Evolutionary conservation across 768 basidiomycete species (phyloP).

Genomic region (Neoboletus subvelutipes): DNA sequence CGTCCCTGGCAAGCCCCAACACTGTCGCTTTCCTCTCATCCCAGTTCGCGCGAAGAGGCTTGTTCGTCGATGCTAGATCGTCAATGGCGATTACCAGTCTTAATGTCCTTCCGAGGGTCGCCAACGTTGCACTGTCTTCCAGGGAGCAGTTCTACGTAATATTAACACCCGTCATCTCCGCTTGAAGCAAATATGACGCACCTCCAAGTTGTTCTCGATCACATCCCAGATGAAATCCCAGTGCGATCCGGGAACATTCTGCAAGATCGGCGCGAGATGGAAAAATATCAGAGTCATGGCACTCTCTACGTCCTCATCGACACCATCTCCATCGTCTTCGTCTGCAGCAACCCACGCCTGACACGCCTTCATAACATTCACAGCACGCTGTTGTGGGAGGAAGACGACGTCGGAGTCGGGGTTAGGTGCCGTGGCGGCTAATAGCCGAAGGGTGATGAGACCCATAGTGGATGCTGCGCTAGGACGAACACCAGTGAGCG

Average conservation of each 20-base stretch:
- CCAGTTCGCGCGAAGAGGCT: slow-evolving; percentile 69
- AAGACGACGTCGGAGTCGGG: slow-evolving; percentile 79
- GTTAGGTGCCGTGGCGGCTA: slow-evolving; percentile 73
- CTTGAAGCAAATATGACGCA: slow-evolving; percentile 31
- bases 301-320: slow-evolving; percentile 78
- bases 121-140: slow-evolving; percentile 55
- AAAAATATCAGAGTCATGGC: slow-evolving; percentile 72
- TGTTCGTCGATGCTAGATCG: slow-evolving; percentile 72
- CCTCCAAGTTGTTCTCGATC: slow-evolving; percentile 86
- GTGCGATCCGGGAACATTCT: slow-evolving; percentile 81
- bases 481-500: slow-evolving; percentile 63
- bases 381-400: slow-evolving; percentile 78
- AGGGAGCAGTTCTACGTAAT: slow-evolving; percentile 55
- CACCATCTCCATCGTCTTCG: slow-evolving; percentile 54
- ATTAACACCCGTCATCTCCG: not conserved
- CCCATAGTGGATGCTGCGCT: slow-evolving; percentile 67
- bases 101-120: slow-evolving; percentile 68
- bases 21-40: slow-evolving; percentile 50
- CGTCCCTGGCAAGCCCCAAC: slow-evolving; percentile 57
- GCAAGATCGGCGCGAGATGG: slow-evolving; percentile 81
- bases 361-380: slow-evolving; percentile 84
- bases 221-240: slow-evolving; percentile 94
- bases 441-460: slow-evolving; percentile 61
- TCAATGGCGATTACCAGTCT: slow-evolving; percentile 64
- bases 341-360: slow-evolving; percentile 75